Evolutionary conservation across 106 monocot species (phyloP).

Genomic region (Narthecium ossifragum): DNA sequence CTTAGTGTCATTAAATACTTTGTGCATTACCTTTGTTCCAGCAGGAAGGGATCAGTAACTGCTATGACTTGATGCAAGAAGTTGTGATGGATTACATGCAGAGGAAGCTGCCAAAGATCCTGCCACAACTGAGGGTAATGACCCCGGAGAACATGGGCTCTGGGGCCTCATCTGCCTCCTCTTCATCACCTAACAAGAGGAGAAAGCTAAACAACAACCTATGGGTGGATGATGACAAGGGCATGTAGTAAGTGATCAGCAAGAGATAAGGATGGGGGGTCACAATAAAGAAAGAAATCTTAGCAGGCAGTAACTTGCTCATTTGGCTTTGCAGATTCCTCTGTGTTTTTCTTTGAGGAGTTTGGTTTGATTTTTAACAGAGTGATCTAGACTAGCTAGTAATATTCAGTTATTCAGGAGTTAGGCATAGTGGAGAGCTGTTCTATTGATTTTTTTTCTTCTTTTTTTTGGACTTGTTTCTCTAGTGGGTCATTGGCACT

Average conservation of each 20-base stretch:
- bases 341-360: constrained; percentile 22
- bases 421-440: constrained; percentile 7
- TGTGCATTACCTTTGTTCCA: background rate
- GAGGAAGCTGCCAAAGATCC: constrained; percentile 17
- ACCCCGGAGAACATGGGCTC: constrained; percentile 8
- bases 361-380: constrained; percentile 14
- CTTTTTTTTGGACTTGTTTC: constrained; percentile 7
- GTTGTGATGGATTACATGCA: constrained; percentile 11
- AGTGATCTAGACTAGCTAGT: no score
- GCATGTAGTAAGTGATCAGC: background rate
- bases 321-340: constrained; percentile 25
- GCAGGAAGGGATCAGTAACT: constrained; percentile 48
- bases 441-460: constrained; percentile 9
- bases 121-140: constrained; percentile 23
- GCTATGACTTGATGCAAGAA: constrained; percentile 52
- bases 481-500: constrained; percentile 3
- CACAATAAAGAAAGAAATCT: background rate
- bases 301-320: constrained; percentile 1
- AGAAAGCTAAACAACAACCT: constrained; percentile 38
- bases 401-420: background rate
- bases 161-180: constrained; percentile 21
- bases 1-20: background rate
- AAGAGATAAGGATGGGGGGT: background rate
- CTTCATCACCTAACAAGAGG: constrained; percentile 32
- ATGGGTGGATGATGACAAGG: constrained; percentile 17